Base-by-base conservation (phyloP, 495 filamentous ascomycete species). In the Darksidea phi region DNA sequence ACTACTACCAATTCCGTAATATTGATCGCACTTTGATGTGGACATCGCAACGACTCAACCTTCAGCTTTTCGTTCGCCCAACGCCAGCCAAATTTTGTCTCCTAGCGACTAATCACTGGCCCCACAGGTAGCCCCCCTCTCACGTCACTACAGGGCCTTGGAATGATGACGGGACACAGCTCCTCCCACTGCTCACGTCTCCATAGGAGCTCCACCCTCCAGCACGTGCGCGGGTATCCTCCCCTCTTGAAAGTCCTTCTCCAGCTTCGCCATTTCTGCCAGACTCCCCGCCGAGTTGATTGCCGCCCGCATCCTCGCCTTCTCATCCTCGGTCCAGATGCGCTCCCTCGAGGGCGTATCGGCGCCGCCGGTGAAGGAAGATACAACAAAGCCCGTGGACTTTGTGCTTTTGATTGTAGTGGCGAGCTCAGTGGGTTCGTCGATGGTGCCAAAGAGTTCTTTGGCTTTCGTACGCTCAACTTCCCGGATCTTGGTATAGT, bases 401-500 rank as follows among this genome's bases (percentile, higher is more conserved):
- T 95, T 95, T 77, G 88, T 77, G 50, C 88, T 86, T 81, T 94
- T 88, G 71, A 96, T 95, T 87, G 84, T 18, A 20, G 12, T 48
- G n/a, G 48, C 48, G 36, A 97, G 80, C 13, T 86, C 84, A 0
- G 90, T 89, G 2, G 92, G 94, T 63, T 86, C 82, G 41, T 86
- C 80, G 1, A 71, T 64, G 0, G 85, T 90, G 52, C 94, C 94
- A 70, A 97, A 97, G 1, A 97, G 80, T 71, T 91, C 86, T 36
- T 74, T 78, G 0, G 92, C 91, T 61, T 82, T 79, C 48, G 79
- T 71, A 17, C 92, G 86, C 78, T 99, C 95, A 1, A 78, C 84
- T 48, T 92, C 83, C 71, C 90, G 95, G 28, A 97, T 90, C 75
- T 94, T 95, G 54, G 84, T 82, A 73, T 91, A 97, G 76, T 99